These are phyloP conservation scores for Salvia splendens DNA, from an alignment of 257 asterid genomes.

Conservation along the genomic window DNA sequence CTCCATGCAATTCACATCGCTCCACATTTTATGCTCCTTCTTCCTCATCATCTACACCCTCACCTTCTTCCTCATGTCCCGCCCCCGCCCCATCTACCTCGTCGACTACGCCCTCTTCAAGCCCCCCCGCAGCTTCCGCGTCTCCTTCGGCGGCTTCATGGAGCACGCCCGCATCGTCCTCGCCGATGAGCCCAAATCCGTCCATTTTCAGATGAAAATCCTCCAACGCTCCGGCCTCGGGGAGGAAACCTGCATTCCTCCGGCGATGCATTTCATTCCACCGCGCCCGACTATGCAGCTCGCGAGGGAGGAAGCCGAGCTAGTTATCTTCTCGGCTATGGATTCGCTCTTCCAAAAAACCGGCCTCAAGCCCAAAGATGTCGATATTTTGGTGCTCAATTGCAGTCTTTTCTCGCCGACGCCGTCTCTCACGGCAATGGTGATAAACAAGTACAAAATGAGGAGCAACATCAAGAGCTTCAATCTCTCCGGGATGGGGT, in stretches of 20 bases:
- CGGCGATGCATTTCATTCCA: conserved; percentile 50
- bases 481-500: conserved; percentile 69
- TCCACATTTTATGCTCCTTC: conserved; percentile 34
- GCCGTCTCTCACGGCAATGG: conserved; percentile 61
- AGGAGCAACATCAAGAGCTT: conserved; percentile 56
- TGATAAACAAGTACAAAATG: conserved; percentile 52
- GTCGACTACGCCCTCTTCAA: conserved; percentile 58
- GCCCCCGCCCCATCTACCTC: conserved; percentile 48
- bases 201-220: conserved; percentile 52
- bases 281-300: conserved; percentile 38
- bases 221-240: conserved; percentile 67
- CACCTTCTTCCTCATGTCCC: conserved; percentile 45
- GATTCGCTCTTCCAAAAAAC: conserved; percentile 51
- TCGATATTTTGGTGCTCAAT: conserved; percentile 49
- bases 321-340: conserved; percentile 54
- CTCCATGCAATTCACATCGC: conserved; percentile 37
- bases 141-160: conserved; percentile 47
- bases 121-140: conserved; percentile 45
- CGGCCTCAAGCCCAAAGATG: conserved; percentile 42
- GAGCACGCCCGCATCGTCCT: conserved; percentile 43
- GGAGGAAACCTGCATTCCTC: conserved; percentile 54
- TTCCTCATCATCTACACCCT: conserved; percentile 36
- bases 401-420: conserved; percentile 60
- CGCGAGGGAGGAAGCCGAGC: conserved; percentile 52
- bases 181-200: conserved; percentile 42